Conservation (phyloP, 176 grass and related monocot genomes). For the Lolium perenne region DNA sequence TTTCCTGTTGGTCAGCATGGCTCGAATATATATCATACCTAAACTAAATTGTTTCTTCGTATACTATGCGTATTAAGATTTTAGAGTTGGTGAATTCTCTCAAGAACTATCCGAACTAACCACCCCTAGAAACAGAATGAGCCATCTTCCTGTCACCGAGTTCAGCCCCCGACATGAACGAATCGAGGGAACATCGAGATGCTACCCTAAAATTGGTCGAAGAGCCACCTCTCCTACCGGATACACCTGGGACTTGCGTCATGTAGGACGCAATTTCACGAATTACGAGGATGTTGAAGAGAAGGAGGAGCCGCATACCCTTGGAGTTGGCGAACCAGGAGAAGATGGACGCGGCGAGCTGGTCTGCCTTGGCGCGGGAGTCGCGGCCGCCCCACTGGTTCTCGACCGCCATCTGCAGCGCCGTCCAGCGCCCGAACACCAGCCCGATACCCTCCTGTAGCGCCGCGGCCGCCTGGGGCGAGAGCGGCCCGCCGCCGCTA, state of each 20-base stretch:
- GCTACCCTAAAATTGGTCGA: not conserved
- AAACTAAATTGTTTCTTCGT: not conserved
- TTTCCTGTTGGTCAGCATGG: too few relatives aligned
- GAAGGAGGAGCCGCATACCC: constrained; percentile 42
- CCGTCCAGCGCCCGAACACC: constrained; percentile 74
- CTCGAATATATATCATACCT: not conserved
- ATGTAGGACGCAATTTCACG: not conserved
- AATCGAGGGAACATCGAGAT: not conserved
- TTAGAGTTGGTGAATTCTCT: not conserved
- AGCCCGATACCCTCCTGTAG: constrained; percentile 44
- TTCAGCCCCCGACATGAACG: not conserved
- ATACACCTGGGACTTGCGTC: not conserved
- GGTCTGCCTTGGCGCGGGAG: constrained; percentile 68
- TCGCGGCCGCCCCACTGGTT: constrained; percentile 73
- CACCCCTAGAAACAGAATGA: not conserved
- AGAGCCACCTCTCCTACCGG: not conserved
- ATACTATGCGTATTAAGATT: not conserved
- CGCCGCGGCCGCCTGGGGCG: not conserved
- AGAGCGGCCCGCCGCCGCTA: not conserved
- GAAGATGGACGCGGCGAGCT: constrained; percentile 57
- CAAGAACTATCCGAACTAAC: not conserved
- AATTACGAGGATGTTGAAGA: not conserved
- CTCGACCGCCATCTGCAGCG: constrained; percentile 83
- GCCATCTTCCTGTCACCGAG: not conserved
- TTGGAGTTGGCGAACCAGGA: constrained; percentile 77